Percentiles rank a stretch among this genome's conserved stretches.
phyloP scores from a whole-genome alignment of 202 grass and related monocot species.

The Cymbopogon flexuosus region DNA sequence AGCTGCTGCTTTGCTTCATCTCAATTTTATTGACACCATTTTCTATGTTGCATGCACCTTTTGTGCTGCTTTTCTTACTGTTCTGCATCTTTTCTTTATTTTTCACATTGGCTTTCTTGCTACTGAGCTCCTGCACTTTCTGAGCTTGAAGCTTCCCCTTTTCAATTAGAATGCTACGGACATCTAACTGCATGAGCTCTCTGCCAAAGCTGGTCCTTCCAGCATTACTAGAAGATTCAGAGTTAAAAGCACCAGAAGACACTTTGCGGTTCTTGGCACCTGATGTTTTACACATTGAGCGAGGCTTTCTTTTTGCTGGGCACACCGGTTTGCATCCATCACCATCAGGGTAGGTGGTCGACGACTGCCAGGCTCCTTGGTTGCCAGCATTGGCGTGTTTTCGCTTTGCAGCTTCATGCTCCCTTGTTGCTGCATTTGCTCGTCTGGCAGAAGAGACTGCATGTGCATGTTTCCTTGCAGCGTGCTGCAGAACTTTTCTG shows the following conservation, averaged over 20 bases:
- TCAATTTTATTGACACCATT: background rate
- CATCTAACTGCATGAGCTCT: conserved; percentile 31
- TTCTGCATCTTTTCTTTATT: conserved; percentile 2
- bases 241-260: conserved; percentile 17
- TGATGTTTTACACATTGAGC: conserved; percentile 20
- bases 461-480: conserved; percentile 20
- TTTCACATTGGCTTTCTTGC: conserved; percentile 18
- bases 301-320: conserved; percentile 31
- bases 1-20: background rate
- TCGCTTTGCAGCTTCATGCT: conserved; percentile 39
- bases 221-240: conserved; percentile 28
- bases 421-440: conserved; percentile 24
- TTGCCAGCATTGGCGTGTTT: background rate
- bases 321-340: conserved; percentile 4
- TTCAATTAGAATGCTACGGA: conserved; percentile 27
- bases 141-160: conserved; percentile 37
- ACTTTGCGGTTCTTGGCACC: conserved; percentile 34
- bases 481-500: conserved; percentile 7
- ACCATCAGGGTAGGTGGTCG: conserved; percentile 14
- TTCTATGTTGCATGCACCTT: background rate
- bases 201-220: conserved; percentile 23
- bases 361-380: background rate
- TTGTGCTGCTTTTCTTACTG: conserved; percentile 22
- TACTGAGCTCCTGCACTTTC: conserved; percentile 40
- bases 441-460: conserved; percentile 21